These are phyloP conservation scores for Sordariomycetes sp. DNA, from an alignment of 2,329 filamentous ascomycete genomes.

Conservation along the genomic window DNA sequence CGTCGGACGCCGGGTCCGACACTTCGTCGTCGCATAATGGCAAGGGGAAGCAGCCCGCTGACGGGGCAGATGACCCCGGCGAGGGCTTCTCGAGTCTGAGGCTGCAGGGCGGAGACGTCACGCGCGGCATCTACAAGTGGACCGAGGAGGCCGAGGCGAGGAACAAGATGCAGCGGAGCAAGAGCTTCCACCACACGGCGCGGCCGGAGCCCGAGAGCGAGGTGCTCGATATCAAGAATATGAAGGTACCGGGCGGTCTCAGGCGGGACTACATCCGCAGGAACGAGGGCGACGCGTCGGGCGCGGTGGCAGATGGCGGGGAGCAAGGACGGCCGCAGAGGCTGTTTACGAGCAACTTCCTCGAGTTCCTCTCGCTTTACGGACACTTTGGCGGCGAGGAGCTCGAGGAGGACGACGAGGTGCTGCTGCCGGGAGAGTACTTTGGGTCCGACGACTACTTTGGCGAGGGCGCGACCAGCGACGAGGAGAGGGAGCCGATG, in stretches of 20 bases:
- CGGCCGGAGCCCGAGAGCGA: slow-evolving; percentile 70
- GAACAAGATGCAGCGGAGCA: slow-evolving; percentile 59
- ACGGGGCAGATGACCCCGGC: slow-evolving; percentile 31
- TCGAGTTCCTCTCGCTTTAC: slow-evolving; percentile 90
- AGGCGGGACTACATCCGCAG: slow-evolving; percentile 78
- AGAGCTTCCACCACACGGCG: slow-evolving; percentile 71
- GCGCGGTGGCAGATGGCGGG: slow-evolving; percentile 17
- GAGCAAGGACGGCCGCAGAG: slow-evolving; percentile 31
- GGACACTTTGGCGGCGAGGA: slow-evolving; percentile 97
- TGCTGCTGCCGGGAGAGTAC: slow-evolving; percentile 75
- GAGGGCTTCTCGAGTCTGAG: slow-evolving; percentile 90
- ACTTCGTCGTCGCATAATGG: slow-evolving; percentile 24
- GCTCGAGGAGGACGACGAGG: slow-evolving; percentile 92
- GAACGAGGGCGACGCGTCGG: slow-evolving; percentile 33
- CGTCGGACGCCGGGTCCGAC: slow-evolving; percentile 36
- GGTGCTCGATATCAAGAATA: slow-evolving; percentile 72
- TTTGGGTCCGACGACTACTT: slow-evolving; percentile 54
- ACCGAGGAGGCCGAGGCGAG: slow-evolving; percentile 74
- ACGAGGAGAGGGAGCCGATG: slow-evolving; percentile 64
- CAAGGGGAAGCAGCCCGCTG: slow-evolving; percentile 41
- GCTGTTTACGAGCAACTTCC: slow-evolving; percentile 80
- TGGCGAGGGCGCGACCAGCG: slow-evolving; percentile 25
- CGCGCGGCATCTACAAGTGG: slow-evolving; percentile 92
- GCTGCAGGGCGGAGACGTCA: slow-evolving; percentile 89
- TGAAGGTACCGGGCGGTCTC: slow-evolving; percentile 89